phyloP scores from a whole-genome alignment of 352 stramenopile genomes.

The Pythium dissotocum region DNA sequence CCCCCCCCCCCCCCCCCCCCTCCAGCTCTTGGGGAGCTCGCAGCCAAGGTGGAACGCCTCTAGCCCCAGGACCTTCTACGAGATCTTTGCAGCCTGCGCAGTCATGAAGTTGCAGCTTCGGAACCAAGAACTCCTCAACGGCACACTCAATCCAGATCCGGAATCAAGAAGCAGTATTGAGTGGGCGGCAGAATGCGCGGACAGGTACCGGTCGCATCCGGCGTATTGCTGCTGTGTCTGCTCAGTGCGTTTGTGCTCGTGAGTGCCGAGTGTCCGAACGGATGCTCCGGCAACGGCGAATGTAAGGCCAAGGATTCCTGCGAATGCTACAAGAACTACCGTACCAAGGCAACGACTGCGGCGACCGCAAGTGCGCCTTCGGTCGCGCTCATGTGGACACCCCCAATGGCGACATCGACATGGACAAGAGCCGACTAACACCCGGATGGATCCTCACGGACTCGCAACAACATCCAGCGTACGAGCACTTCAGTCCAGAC shows the following conservation, averaged over 20 bases:
- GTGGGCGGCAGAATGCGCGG: neutral
- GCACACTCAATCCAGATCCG: no score
- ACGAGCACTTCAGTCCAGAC: constrained; percentile 70
- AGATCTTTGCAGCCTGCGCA: no score
- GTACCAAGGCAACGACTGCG: constrained; percentile 80
- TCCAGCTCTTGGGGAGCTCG: no score
- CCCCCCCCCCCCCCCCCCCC: no score
- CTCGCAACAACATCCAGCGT: constrained; percentile 76
- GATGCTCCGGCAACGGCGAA: constrained; percentile 80
- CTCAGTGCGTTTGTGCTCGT: constrained; percentile 28
- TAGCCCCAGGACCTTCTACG: no score
- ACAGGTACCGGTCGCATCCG: constrained; percentile 4
- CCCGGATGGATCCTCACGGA: constrained; percentile 63
- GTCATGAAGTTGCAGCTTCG: no score
- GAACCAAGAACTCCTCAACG: no score
- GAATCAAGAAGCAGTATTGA: neutral
- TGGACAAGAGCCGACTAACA: constrained; percentile 49
- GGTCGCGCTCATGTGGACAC: constrained; percentile 90
- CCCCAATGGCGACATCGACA: constrained; percentile 94
- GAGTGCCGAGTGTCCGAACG: constrained; percentile 66
- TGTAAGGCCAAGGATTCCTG: constrained; percentile 84
- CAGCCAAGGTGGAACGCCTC: no score
- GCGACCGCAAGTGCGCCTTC: constrained; percentile 83
- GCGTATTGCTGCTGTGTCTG: constrained; percentile 12
- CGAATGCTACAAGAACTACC: constrained; percentile 77